These are phyloP conservation scores for Rhizopus arrhizus DNA, from an alignment of 371 early-diverging fungal species.

Conservation along the genomic window DNA sequence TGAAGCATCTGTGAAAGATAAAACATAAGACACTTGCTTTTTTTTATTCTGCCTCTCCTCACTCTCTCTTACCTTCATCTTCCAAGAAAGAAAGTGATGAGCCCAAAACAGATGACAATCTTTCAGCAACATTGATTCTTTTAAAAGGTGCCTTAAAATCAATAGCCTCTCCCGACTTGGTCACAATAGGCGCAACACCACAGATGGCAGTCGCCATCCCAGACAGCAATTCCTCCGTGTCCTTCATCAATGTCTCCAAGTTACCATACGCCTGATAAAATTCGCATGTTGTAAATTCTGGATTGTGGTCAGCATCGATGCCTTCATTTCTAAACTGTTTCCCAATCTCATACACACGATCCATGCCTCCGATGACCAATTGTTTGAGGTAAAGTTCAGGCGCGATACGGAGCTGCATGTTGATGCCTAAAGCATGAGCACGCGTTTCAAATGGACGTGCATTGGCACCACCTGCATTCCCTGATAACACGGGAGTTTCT, in stretches of 20 bases:
- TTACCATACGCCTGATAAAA: slow-evolving; percentile 96
- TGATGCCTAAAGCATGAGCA: slow-evolving; percentile 78
- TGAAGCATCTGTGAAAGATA: slow-evolving; percentile 32
- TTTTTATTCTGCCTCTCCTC: no score
- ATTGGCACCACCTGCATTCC: slow-evolving; percentile 92
- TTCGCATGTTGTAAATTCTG: slow-evolving; percentile 98
- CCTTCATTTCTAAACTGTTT: slow-evolving; percentile 98
- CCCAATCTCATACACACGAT: slow-evolving; percentile 96
- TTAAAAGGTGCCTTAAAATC: slow-evolving; percentile 80
- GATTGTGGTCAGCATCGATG: slow-evolving; percentile 96
- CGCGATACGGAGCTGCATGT: slow-evolving; percentile 89
- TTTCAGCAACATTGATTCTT: slow-evolving; percentile 78
- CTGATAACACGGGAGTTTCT: slow-evolving; percentile 93
- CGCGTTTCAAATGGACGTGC: slow-evolving; percentile 93
- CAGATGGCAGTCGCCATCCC: slow-evolving; percentile 84
- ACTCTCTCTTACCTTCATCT: slow-evolving; percentile 23
- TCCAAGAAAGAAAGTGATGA: slow-evolving; percentile 59
- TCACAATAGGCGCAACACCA: slow-evolving; percentile 74
- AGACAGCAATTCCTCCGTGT: slow-evolving; percentile 85
- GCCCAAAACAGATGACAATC: slow-evolving; percentile 60
- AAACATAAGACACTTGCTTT: background rate
- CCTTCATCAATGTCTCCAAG: slow-evolving; percentile 76
- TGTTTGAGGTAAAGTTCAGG: slow-evolving; percentile 97
- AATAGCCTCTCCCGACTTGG: slow-evolving; percentile 54
- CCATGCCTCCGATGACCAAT: slow-evolving; percentile 94